phyloP scores from a whole-genome alignment of 2,329 filamentous ascomycete species.

The Clarireedia monteithiana region DNA sequence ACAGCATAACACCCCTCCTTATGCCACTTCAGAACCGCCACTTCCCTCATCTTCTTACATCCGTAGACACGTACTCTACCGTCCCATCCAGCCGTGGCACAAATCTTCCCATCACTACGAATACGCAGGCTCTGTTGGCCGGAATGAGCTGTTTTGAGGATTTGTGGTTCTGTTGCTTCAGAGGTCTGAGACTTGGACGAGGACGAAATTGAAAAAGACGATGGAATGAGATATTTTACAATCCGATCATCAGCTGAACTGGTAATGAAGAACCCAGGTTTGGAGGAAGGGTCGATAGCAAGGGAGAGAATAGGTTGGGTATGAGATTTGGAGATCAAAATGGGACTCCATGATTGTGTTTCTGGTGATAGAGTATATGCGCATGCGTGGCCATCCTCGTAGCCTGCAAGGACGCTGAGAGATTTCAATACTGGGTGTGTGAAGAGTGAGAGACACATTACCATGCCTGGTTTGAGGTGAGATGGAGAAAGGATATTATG shows the following conservation, averaged over 20 bases:
- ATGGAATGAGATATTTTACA: conserved; percentile 63
- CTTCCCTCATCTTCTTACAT: conserved; percentile 69
- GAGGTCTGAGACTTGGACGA: neutral
- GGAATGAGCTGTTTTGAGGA: conserved; percentile 72
- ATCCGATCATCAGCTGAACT: conserved; percentile 76
- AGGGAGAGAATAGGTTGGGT: conserved; percentile 75
- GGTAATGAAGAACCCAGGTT: conserved; percentile 58
- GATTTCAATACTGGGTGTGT: conserved; percentile 33
- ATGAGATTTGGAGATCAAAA: conserved; percentile 63
- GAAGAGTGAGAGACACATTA: conserved; percentile 71
- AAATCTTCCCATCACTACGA: conserved; percentile 71
- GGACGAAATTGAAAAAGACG: neutral
- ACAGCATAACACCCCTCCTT: conserved; percentile 46
- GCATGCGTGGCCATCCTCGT: conserved; percentile 74
- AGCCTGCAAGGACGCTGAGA: conserved; percentile 65
- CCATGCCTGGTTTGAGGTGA: conserved; percentile 61
- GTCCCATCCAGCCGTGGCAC: conserved; percentile 94
- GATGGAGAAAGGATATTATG: conserved; percentile 44
- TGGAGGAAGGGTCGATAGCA: conserved; percentile 46
- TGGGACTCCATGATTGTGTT: conserved; percentile 19
- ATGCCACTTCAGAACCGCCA: conserved; percentile 94
- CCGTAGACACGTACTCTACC: conserved; percentile 74
- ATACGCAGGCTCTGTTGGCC: conserved; percentile 79
- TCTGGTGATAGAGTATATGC: conserved; percentile 39
- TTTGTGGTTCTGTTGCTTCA: conserved; percentile 37